Base-by-base conservation (phyloP, 2,329 filamentous ascomycete genomes). In the Beauveria sp. region DNA sequence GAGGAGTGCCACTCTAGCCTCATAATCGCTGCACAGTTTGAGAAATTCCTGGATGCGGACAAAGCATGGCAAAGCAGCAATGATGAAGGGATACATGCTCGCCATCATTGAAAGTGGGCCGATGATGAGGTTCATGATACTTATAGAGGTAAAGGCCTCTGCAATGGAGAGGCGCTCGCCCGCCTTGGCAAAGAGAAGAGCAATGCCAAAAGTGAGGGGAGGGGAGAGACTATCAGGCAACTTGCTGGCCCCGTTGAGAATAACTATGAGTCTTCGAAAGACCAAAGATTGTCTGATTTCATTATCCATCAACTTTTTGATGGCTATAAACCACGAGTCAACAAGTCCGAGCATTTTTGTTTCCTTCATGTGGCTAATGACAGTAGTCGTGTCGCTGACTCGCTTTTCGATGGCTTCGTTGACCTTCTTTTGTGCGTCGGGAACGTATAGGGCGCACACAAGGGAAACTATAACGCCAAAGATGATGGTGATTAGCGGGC, bases 331-430 rank as follows among this genome's bases (percentile, higher is more conserved):
- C 12, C 71, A 67, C 0, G 65, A 63, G 0, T 64, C 61, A 0
- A 65, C 63, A 0, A 71, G 53, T 0, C 71, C 71, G 0, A 70
- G 64, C 71, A 73, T 73, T n/a, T 72, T 73, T 20, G 68, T 65
- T 2, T 68, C 70, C 34, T 72, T 73, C 56, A 73, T 72, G 1
- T 63, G 65, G 0, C 67, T 64, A 2, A 73, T 57, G 53, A 73
- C 68, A 3, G 66, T 63, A 0, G 71, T 68, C 0, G 71, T 73
- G 0, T 67, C 67, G 0, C 64, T 60, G 3, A 73, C 63, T 1
- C 71, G 66, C 18, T 64, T 66, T 18, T 73, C 65, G 1, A 73
- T 70, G 1, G 70, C 68, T 2, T 67, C 71, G 18, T 68, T 65
- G 68, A 69, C 70, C 26, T 51, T 46, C 3, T 62, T 63, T 9